Conservation (phyloP, 306 rosid species). For the Dalbergia cochinchinensis region DNA sequence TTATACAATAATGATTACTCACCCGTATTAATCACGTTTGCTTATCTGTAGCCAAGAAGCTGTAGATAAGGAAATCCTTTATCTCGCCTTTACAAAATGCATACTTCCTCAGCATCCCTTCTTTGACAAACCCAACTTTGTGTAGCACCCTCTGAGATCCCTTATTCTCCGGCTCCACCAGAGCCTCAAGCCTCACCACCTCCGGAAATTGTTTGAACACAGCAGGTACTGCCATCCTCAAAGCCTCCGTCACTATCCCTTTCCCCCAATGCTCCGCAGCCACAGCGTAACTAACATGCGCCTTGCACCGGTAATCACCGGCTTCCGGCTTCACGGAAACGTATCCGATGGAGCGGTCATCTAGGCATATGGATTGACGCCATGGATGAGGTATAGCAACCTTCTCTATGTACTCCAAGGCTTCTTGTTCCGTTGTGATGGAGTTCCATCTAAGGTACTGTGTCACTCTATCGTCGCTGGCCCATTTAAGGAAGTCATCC, state of each 20-base stretch:
- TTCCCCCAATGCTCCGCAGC: conserved; percentile 60
- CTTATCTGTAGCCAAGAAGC: conserved; percentile 37
- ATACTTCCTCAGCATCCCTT: conserved; percentile 59
- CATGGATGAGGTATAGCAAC: conserved; percentile 64
- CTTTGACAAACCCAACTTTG: conserved; percentile 64
- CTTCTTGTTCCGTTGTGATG: conserved; percentile 52
- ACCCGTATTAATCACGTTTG: neutral
- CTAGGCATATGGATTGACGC: conserved; percentile 55
- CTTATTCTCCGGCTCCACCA: conserved; percentile 60
- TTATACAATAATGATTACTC: too few species aligned
- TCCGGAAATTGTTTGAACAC: conserved; percentile 51
- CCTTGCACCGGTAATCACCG: conserved; percentile 50
- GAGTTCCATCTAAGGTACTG: conserved; percentile 49
- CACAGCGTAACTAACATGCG: conserved; percentile 57
- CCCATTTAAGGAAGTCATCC: conserved; percentile 51
- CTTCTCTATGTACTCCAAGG: conserved; percentile 50
- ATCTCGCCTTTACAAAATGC: conserved; percentile 60
- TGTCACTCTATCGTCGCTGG: conserved; percentile 46
- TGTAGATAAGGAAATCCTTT: conserved; percentile 47
- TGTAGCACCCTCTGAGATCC: conserved; percentile 64
- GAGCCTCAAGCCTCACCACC: conserved; percentile 60
- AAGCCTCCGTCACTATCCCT: conserved; percentile 56
- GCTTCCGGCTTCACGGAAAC: conserved; percentile 41
- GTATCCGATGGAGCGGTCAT: conserved; percentile 34
- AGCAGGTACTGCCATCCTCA: conserved; percentile 46